Base-by-base conservation (phyloP, 2,329 filamentous ascomycete genomes). In the Podosphaera fusca region DNA sequence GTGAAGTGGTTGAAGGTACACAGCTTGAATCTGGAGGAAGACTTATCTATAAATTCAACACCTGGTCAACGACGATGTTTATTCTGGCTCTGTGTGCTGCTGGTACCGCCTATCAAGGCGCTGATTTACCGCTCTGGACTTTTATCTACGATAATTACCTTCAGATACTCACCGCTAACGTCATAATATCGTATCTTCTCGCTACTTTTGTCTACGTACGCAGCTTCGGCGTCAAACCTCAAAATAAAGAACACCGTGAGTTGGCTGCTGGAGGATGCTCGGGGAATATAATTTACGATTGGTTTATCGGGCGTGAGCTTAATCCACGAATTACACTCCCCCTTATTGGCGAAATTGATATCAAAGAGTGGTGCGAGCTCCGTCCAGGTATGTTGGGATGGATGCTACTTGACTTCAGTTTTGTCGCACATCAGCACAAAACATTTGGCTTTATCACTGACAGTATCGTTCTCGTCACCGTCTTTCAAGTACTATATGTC, bases 291-390 rank as follows among this genome's bases (percentile, higher is more conserved):
- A 70, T 95, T 42, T 95, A 96, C 69, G 90, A 96, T 70, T 96
- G 87, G 81, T 96, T 88, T 71, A 95, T 96, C 62, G 90, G 90
- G 29, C 85, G 90, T 34, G 90, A 96, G 70, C 80, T 96, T 59
- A 96, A 96, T 71, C 90, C 90, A 2, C 86, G 89, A 54, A 70
- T 94, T 59, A 79, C 76, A 0, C 72, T 95, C 31, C 88, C 88
- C 1, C 69, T 94, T 54, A 75, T 95, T 61, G 87, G 87, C 58
- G 84, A 87, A 63, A 76, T 95, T 55, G 90, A 96, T 66, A 84
- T 96, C 70, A 95, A 95, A 71, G 76, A 82, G 59, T 95, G 83
- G 69, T 85, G 85, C 69, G 90, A 96, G 71, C 75, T 95, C 65
- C 82, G 90, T n/a, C 90, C 90, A 0, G 90, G 90, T 53, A 78